phyloP scores from a whole-genome alignment of 2,329 filamentous ascomycete genomes.

The Phyllosticta ampelicida region DNA sequence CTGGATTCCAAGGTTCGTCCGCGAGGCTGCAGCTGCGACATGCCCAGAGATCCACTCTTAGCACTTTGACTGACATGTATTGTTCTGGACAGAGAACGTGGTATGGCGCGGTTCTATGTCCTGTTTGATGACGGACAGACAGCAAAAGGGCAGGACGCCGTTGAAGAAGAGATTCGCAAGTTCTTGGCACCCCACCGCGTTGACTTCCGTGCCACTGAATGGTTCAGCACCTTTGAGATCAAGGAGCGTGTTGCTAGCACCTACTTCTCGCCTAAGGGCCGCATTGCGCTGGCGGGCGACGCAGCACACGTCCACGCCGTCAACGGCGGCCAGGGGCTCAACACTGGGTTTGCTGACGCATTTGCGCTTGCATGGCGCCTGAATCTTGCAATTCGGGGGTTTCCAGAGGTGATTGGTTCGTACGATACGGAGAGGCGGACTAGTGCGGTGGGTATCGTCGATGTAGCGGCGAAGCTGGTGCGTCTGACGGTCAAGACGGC shows the following conservation, averaged over 20 bases:
- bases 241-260: slow-evolving; percentile 15
- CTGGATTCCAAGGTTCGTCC: slow-evolving; percentile 35
- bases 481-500: slow-evolving; percentile 36
- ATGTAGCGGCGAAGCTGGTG: slow-evolving; percentile 38
- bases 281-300: slow-evolving; percentile 16
- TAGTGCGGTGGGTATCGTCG: slow-evolving; percentile 37
- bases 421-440: slow-evolving; percentile 37
- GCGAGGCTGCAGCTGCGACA: background rate
- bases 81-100: slow-evolving; percentile 25
- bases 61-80: background rate
- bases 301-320: slow-evolving; percentile 17
- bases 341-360: slow-evolving; percentile 16
- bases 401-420: slow-evolving; percentile 22
- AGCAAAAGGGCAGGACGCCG: slow-evolving; percentile 23
- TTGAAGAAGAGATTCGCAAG: slow-evolving; percentile 28
- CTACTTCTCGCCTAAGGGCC: slow-evolving; percentile 13
- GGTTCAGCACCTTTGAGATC: slow-evolving; percentile 41
- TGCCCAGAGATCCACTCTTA: background rate
- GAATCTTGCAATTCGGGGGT: slow-evolving; percentile 2
- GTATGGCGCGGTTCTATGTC: slow-evolving; percentile 39
- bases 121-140: slow-evolving; percentile 35
- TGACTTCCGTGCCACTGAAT: slow-evolving; percentile 36
- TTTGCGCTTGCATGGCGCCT: slow-evolving; percentile 16
- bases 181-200: slow-evolving; percentile 36
- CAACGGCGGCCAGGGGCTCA: slow-evolving; percentile 18